phyloP scores from a whole-genome alignment of 495 filamentous ascomycete species.

The Chaetomium fimeti region DNA sequence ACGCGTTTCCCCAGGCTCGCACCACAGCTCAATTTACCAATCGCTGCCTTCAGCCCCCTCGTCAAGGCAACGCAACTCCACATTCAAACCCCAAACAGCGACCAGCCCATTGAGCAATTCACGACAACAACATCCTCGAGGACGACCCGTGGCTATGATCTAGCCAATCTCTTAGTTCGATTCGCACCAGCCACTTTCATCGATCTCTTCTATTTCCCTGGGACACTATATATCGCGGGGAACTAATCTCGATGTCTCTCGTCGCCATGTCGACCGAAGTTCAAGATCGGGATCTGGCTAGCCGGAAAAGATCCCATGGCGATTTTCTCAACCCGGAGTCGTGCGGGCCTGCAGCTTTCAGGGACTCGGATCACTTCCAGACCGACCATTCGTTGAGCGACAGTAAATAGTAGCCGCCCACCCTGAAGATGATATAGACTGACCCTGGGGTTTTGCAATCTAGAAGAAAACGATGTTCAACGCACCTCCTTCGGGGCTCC shows the following conservation, averaged over 20 bases:
- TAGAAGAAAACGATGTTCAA: conserved; percentile 29
- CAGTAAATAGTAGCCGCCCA: conserved; percentile 16
- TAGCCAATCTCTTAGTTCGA: not conserved
- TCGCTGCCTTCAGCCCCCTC: conserved; percentile 18
- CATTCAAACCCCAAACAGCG: conserved; percentile 4
- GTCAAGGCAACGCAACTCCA: conserved; percentile 17
- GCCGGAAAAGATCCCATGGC: conserved; percentile 39
- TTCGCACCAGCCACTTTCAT: not conserved
- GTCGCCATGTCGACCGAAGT: conserved; percentile 39
- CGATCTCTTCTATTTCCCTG: not conserved
- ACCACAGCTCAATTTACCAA: conserved; percentile 21
- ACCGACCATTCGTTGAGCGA: conserved; percentile 21
- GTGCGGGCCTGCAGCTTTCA: conserved; percentile 13
- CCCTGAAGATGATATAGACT: not conserved
- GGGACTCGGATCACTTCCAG: not conserved
- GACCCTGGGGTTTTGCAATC: not conserved
- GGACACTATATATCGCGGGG: not conserved
- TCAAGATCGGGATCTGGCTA: conserved; percentile 34
- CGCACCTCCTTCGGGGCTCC: conserved; percentile 1
- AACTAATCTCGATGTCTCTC: conserved; percentile 37
- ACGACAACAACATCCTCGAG: conserved; percentile 1
- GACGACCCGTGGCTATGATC: not conserved
- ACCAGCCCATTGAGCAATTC: not conserved
- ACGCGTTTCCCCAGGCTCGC: conserved; percentile 17
- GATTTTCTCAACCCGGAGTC: conserved; percentile 35